phyloP scores from a whole-genome alignment of 441 rosid genomes.

The Corymbia calophylla region DNA sequence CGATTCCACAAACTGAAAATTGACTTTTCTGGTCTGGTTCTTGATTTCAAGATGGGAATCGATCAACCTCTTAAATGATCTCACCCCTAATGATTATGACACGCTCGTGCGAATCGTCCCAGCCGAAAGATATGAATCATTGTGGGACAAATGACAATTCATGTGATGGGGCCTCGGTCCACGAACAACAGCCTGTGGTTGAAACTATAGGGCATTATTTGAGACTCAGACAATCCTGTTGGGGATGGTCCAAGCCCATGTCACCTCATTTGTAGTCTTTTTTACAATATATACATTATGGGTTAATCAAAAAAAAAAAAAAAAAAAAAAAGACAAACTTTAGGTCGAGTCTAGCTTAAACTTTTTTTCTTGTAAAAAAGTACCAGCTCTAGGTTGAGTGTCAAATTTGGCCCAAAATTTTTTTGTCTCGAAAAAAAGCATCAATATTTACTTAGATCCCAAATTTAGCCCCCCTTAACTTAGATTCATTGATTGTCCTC shows the following conservation, averaged over 20 bases:
- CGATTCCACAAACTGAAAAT: neutral
- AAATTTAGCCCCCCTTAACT: no score
- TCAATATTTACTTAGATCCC: no score
- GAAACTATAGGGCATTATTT: neutral
- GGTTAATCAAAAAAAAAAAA: no score
- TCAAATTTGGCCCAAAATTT: no score
- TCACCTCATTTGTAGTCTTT: neutral
- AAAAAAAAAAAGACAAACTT: no score
- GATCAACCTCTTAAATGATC: no score
- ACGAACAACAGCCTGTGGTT: neutral
- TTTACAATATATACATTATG: no score
- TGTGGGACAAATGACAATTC: neutral
- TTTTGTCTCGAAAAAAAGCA: no score
- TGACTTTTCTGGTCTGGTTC: neutral
- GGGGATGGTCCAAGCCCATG: neutral
- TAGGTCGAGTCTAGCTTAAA: no score
- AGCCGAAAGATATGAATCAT: neutral
- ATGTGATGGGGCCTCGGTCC: neutral
- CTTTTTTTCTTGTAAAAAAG: no score
- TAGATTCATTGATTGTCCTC: no score
- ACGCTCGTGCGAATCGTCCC: neutral
- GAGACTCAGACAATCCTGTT: neutral
- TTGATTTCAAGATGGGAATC: neutral
- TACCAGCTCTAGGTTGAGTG: no score
- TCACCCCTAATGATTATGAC: neutral